These are phyloP conservation scores for Thalassiosira exigua DNA, from an alignment of 352 stramenopile genomes.

Conservation along the genomic window DNA sequence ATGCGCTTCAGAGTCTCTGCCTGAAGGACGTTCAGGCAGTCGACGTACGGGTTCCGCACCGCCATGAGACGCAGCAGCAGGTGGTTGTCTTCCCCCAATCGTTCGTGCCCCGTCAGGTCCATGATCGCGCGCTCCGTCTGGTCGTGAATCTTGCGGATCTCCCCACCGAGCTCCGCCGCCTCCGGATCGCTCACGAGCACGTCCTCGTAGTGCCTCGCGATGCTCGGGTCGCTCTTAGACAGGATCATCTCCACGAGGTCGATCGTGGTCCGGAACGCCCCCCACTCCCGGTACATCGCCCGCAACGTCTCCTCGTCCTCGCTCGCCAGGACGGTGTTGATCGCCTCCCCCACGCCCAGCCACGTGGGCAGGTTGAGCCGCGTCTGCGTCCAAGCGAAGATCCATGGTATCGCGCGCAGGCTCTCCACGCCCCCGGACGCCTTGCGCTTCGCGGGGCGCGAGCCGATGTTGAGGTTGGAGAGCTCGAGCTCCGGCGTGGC, in stretches of 20 bases:
- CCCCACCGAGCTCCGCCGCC: conserved; percentile 80
- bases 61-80: conserved; percentile 81
- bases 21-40: conserved; percentile 89
- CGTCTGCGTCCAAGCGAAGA: conserved; percentile 90
- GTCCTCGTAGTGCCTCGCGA: conserved; percentile 86
- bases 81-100: conserved; percentile 77
- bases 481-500: conserved; percentile 89
- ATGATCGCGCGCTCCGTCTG: conserved; percentile 81
- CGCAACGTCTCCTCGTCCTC: conserved; percentile 64
- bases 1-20: conserved; percentile 85
- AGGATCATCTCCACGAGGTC: conserved; percentile 90
- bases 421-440: conserved; percentile 87
- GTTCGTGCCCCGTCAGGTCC: conserved; percentile 74
- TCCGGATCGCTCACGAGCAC: conserved; percentile 80
- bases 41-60: conserved; percentile 88
- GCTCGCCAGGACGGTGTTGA: conserved; percentile 63
- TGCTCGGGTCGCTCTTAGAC: conserved; percentile 84
- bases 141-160: conserved; percentile 80
- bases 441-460: conserved; percentile 87
- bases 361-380: conserved; percentile 87
- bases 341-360: conserved; percentile 86
- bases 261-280: conserved; percentile 86
- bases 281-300: conserved; percentile 87
- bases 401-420: conserved; percentile 89
- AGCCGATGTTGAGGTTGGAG: conserved; percentile 87